Evolutionary conservation across 345 rosid species (phyloP), one percentile per base, ranked within the genome.

Genomic region (Carallia brachiata): DNA sequence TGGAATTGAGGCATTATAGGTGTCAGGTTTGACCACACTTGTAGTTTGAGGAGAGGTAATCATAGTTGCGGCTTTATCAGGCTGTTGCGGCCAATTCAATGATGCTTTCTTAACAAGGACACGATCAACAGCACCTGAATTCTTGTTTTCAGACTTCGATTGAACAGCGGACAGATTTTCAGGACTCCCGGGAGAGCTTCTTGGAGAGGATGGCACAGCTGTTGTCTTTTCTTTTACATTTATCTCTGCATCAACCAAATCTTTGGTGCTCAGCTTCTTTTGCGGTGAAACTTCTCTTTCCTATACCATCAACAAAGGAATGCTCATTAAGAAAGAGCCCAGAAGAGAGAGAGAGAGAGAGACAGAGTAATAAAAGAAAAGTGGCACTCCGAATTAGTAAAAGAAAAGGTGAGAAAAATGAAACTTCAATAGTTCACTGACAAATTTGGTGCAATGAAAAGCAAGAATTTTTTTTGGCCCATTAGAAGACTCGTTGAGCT

Each of bases 201-300:
- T 80, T 10, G 87, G 80, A 73, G 96, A 86, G 60, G 89, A 73
- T 54, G 84, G 79, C 65, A 79, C 77, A 70, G 81, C 82, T 50
- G 82, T 36, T 19, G 76, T 71, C 83, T 74, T 90, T 82, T 85
- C 97, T 82, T 80, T 89, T 58, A 85, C 36, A 37, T 57, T 75
- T 74, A 83, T 84, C 72, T 83, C 97, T 68, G 77, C 70, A 72
- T 90, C 93, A 65, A 64, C 79, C 44, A 60, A 70, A 54, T 75
- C 83, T 79, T 76, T 79, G 55, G 58, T 58, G 72, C 75, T 50
- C 54, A 23, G 36, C 65, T 77, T 83, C 84, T 83, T 85, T 58
- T 70, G 86, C 13, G 15, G 78, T 5, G 50, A 50, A 73, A 68
- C 69, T 79, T 75, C 85, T 62, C 76, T 81, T 65, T 76, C 84